These are phyloP conservation scores for Bryum argenteum DNA, from an alignment of 225 moss, liverwort and hornwort species.

Conservation along the genomic window DNA sequence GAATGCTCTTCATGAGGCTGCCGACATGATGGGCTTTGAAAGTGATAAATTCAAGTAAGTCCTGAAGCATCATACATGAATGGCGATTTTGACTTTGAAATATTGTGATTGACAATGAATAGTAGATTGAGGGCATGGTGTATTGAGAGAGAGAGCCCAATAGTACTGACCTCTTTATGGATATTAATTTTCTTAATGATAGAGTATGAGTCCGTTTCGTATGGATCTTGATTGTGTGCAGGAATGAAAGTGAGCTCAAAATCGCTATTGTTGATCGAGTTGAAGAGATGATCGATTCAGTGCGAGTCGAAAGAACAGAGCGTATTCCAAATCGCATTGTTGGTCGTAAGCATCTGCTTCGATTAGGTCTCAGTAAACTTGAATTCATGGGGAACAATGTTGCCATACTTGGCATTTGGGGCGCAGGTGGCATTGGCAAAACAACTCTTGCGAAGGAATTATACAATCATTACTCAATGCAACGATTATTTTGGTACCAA, in stretches of 20 bases:
- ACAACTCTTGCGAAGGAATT: slow-evolving; percentile 33
- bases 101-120: too few species aligned
- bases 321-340: slow-evolving; percentile 15
- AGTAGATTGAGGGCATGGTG: too few species aligned
- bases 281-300: not conserved
- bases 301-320: slow-evolving; percentile 15
- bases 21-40: slow-evolving; percentile 20
- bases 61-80: too few species aligned
- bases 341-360: slow-evolving; percentile 4
- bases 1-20: slow-evolving; percentile 33
- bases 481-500: not conserved
- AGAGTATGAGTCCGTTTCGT: too few species aligned
- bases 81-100: too few species aligned
- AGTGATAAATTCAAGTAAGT: not conserved
- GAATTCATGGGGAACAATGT: slow-evolving; percentile 35
- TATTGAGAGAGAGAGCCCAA: too few species aligned
- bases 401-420: slow-evolving; percentile 35
- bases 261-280: not conserved
- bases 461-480: slow-evolving; percentile 18
- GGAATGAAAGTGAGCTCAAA: slow-evolving; percentile 34
- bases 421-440: slow-evolving; percentile 42
- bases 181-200: too few species aligned
- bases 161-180: too few species aligned
- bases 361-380: not conserved
- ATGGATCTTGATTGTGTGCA: slow-evolving; percentile 2